A percentile compares a stretch with the other conserved stretches of the same genome.
Evolutionary conservation across 176 grass and related monocot genomes (phyloP).

Genomic region (Ampelocalamus luodianensis): DNA sequence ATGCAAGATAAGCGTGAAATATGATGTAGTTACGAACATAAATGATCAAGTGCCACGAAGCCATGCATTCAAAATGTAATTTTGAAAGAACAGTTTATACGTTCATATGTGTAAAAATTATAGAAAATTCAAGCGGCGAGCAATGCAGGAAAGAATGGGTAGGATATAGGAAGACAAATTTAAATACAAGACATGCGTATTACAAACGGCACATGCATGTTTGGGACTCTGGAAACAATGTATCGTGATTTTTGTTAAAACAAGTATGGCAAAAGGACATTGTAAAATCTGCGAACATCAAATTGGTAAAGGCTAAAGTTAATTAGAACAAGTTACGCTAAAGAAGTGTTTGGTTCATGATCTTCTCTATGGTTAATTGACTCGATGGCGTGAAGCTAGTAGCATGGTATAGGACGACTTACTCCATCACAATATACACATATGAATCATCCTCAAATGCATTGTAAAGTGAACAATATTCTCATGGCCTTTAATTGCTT

Average conservation of each 20-base stretch:
- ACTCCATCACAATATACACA: no score
- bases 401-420: constrained; percentile 42
- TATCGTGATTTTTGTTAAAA: not conserved
- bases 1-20: not conserved
- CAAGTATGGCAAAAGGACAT: not conserved
- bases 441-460: constrained; percentile 83
- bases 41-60: not conserved
- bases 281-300: constrained; percentile 10
- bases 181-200: not conserved
- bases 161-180: no score
- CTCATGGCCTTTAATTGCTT: constrained; percentile 78
- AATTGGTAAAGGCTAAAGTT: not conserved
- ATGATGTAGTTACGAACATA: not conserved
- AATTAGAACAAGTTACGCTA: not conserved
- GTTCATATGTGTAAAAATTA: not conserved
- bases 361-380: not conserved
- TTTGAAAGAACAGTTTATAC: not conserved
- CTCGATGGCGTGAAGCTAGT: not conserved
- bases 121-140: constrained; percentile 1
- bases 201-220: not conserved
- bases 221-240: constrained; percentile 14
- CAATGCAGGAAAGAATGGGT: not conserved
- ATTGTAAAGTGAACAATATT: constrained; percentile 87
- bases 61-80: not conserved
- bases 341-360: not conserved